phyloP scores from a whole-genome alignment of 2,329 filamentous ascomycete species.

The Drechslerella coelobrocha region DNA sequence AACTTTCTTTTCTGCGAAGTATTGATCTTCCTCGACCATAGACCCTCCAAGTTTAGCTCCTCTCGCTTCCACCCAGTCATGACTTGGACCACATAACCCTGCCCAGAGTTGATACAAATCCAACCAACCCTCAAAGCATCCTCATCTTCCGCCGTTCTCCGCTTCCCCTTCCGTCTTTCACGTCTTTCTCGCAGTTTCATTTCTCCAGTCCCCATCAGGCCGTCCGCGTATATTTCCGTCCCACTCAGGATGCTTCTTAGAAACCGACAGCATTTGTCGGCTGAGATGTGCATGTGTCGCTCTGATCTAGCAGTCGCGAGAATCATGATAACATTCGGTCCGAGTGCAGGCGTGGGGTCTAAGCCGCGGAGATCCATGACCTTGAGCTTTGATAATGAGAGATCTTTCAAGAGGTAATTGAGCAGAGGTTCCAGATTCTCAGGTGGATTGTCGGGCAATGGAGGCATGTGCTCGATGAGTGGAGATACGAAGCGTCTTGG shows the following conservation, averaged over 20 bases:
- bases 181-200: constrained; percentile 84
- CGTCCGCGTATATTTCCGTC: constrained; percentile 70
- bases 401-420: constrained; percentile 78
- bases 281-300: constrained; percentile 88
- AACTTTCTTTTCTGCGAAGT: constrained; percentile 57
- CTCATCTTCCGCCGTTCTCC: constrained; percentile 74
- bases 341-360: constrained; percentile 85
- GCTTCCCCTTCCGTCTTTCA: constrained; percentile 78
- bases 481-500: constrained; percentile 60
- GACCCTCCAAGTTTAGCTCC: constrained; percentile 70
- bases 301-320: constrained; percentile 90
- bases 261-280: constrained; percentile 88
- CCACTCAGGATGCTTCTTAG: constrained; percentile 65
- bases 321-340: constrained; percentile 88
- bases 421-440: constrained; percentile 74
- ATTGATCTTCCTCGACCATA: constrained; percentile 64
- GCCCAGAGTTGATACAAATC: constrained; percentile 88
- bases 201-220: constrained; percentile 86
- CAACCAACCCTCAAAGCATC: constrained; percentile 87
- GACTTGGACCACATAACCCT: constrained; percentile 73
- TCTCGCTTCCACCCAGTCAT: constrained; percentile 73
- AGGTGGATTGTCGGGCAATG: constrained; percentile 71
- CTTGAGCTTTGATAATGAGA: constrained; percentile 81
- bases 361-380: constrained; percentile 83
- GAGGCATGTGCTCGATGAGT: constrained; percentile 60